Evolutionary conservation across 148 eudicot species (phyloP).

Genomic region (Amaranthus palmeri): DNA sequence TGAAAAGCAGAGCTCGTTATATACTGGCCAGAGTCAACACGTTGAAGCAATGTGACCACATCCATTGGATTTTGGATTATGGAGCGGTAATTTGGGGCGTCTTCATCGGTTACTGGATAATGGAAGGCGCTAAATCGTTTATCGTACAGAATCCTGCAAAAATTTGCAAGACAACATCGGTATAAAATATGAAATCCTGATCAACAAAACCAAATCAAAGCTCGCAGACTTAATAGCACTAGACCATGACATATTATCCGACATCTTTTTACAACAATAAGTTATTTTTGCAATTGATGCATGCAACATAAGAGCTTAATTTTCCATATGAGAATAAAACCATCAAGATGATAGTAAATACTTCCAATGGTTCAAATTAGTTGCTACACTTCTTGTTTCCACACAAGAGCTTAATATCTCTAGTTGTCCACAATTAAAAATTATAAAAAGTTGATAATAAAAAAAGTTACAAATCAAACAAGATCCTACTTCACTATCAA

Average conservation of each 20-base stretch:
- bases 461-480: no score
- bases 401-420: no score
- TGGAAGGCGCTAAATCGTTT: conserved; percentile 92
- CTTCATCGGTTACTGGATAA: conserved; percentile 91
- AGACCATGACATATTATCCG: neutral
- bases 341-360: no score
- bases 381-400: no score
- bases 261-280: neutral
- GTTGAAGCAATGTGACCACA: conserved; percentile 83
- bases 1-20: conserved; percentile 65
- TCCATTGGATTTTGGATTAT: conserved; percentile 96
- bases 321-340: neutral
- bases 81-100: conserved; percentile 94
- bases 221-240: neutral
- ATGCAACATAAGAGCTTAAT: neutral
- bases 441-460: no score
- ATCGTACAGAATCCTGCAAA: conserved; percentile 86
- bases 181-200: neutral
- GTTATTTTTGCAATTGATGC: neutral
- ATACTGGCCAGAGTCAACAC: conserved; percentile 85
- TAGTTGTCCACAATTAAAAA: no score
- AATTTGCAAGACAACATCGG: conserved; percentile 4
- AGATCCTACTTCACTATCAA: no score
- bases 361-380: no score
- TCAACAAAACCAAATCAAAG: conserved; percentile 1